These are phyloP conservation scores for Candida pini DNA, from an alignment of 805 yeast genomes.

Conservation along the genomic window DNA sequence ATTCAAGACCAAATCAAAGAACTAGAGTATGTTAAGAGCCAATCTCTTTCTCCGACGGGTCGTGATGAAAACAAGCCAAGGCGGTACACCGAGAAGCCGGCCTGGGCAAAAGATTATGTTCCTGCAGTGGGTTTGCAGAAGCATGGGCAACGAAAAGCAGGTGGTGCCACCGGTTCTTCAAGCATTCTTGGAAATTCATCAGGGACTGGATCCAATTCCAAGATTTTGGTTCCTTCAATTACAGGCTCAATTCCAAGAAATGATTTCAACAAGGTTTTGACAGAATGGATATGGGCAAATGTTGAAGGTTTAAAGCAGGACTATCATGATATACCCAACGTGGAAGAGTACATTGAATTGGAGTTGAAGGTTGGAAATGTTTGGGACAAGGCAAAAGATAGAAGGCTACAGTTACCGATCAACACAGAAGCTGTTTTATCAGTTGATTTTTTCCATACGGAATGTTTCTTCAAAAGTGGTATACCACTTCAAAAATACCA, in stretches of 20 bases:
- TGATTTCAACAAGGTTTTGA: constrained; percentile 72
- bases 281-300: constrained; percentile 87
- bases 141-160: too few species aligned
- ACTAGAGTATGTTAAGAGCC: constrained; percentile 26
- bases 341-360: constrained; percentile 54
- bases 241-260: constrained; percentile 76
- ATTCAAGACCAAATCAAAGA: constrained; percentile 22
- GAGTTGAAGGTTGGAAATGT: constrained; percentile 73
- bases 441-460: constrained; percentile 44
- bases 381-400: constrained; percentile 56
- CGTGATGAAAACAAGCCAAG: constrained; percentile 42
- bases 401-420: constrained; percentile 59
- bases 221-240: constrained; percentile 39
- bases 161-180: not conserved
- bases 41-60: too few species aligned
- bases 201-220: constrained; percentile 2
- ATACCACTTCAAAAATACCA: constrained; percentile 58
- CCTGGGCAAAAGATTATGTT: constrained; percentile 79
- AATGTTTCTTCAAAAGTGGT: constrained; percentile 58
- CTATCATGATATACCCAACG: constrained; percentile 29
- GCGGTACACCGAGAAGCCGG: constrained; percentile 60
- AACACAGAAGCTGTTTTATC: constrained; percentile 59
- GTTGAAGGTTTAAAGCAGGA: constrained; percentile 58
- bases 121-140: constrained; percentile 28
- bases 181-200: not conserved